Evolutionary conservation across 169 alveolate species (phyloP).

Genomic region (Plasmodium coatneyi): DNA sequence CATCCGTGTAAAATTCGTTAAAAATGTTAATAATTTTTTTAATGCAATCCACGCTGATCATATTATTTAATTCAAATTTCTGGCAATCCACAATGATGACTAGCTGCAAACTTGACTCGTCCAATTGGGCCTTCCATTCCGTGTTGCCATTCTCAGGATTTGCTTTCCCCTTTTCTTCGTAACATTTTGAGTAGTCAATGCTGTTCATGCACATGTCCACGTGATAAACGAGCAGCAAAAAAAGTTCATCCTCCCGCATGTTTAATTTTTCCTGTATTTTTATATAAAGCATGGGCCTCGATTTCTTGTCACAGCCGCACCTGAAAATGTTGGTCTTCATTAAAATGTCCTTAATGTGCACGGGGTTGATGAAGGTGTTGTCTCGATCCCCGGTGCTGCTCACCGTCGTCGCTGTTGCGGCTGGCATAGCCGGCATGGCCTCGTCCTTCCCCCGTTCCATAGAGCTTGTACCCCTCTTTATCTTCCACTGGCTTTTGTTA

Average conservation of each 20-base stretch:
- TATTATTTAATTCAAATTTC: conserved; percentile 62
- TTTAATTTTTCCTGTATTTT: conserved; percentile 63
- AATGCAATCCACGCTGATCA: conserved; percentile 62
- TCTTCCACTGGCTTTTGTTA: conserved; percentile 13
- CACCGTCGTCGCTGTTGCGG: not conserved
- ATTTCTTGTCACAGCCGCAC: conserved; percentile 39
- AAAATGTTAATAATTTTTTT: conserved; percentile 63
- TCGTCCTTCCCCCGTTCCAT: not conserved
- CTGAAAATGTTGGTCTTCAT: conserved; percentile 34
- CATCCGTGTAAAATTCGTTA: conserved; percentile 68
- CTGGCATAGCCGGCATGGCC: not conserved
- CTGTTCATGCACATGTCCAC: conserved; percentile 73
- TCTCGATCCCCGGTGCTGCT: not conserved
- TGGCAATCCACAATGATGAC: conserved; percentile 57
- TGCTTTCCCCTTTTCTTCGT: not conserved
- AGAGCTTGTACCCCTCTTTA: not conserved
- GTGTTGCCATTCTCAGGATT: not conserved
- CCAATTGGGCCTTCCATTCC: not conserved
- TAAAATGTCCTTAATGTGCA: conserved; percentile 14
- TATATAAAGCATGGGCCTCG: conserved; percentile 49
- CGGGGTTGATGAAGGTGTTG: conserved; percentile 35
- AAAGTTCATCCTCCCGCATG: conserved; percentile 47
- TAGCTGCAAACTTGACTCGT: conserved; percentile 30
- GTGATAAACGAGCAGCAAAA: conserved; percentile 46
- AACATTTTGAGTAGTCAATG: conserved; percentile 18